Evolutionary conservation across 1,139 yeast genomes (phyloP), one percentile per base, ranked within the genome.

Genomic region (Martiniozyma asiatica): DNA sequence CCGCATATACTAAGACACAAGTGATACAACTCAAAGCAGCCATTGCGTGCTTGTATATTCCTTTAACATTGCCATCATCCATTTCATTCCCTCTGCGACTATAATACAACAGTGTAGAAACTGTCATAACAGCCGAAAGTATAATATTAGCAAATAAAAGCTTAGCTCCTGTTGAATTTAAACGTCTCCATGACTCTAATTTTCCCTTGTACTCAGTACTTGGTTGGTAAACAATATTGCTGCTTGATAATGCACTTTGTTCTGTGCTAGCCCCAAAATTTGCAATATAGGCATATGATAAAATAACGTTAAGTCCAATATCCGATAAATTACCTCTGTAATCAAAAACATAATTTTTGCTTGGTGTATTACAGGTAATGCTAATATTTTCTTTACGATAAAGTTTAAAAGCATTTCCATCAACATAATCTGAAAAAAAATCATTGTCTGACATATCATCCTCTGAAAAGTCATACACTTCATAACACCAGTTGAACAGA

Each of bases 401-500:
- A 8, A 19, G 20, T 7, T 28, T 19, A 16, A 16, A 14, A 11
- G 14, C 24, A 8, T 28, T 14, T 4, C 20, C 30, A 15, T 10
- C 16, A 2, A 8, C 1, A 8, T n/a, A 10, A 7, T 14, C 16
- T 10, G 5, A 33, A 24, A 18, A n/a, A 14, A 12, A 14, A 19
- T 22, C n/a, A 2, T 17, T 8, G 8, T 30, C 16, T n/a, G 16
- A 25, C 14, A 13, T 18, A 13, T 27, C 26, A 14, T 17, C 15
- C 37, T n/a, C n/a, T n/a, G n/a, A n/a, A n/a, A n/a, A n/a, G n/a
- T n/a, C 39, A 24, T 64, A 68, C 30, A 52, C 50, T 3, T 72
- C 68, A 27, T 51, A 55, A 44, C 77, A 72, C 59, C 68, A 67
- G 28, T 50, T 47, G 56, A 63, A 56, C 10, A 66, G 35, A 2